A percentile compares a stretch with the other conserved stretches of the same genome.
Evolutionary conservation across 768 basidiomycete species (phyloP).

Genomic region (Fomitopsis serialis): DNA sequence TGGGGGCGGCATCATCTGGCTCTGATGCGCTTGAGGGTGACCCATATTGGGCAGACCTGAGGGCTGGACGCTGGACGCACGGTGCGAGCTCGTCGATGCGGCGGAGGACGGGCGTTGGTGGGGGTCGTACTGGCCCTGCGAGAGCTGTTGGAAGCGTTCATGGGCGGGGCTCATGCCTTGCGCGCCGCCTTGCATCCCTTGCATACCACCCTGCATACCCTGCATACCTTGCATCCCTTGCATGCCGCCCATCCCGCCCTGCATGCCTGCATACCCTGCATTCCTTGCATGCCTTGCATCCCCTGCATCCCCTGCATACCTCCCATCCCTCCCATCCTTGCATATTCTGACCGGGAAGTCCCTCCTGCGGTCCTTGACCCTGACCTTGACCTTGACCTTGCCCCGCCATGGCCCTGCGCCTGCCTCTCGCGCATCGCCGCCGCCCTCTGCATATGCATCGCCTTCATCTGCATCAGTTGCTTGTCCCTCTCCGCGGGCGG

Average conservation of each 20-base stretch:
- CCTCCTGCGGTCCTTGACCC: neutral
- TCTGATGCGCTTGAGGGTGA: neutral
- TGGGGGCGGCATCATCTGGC: constrained; percentile 18
- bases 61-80: neutral
- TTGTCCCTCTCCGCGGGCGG: constrained; percentile 21
- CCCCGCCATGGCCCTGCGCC: constrained; percentile 7
- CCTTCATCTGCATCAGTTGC: constrained; percentile 5
- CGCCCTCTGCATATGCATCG: constrained; percentile 26
- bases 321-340: constrained; percentile 7
- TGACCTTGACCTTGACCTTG: neutral
- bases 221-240: constrained; percentile 10
- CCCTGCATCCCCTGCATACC: constrained; percentile 8
- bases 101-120: constrained; percentile 15
- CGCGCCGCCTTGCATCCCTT: constrained; percentile 1
- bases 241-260: constrained; percentile 11
- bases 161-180: constrained; percentile 14
- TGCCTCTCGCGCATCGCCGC: constrained; percentile 10
- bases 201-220: constrained; percentile 1
- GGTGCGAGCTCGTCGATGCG: constrained; percentile 3
- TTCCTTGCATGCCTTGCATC: constrained; percentile 1
- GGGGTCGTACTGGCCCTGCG: constrained; percentile 16
- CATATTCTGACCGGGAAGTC: neutral
- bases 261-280: neutral
- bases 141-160: constrained; percentile 11
- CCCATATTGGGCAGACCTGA: neutral